phyloP scores from a whole-genome alignment of 306 rosid genomes.

The Inga oerstediana region DNA sequence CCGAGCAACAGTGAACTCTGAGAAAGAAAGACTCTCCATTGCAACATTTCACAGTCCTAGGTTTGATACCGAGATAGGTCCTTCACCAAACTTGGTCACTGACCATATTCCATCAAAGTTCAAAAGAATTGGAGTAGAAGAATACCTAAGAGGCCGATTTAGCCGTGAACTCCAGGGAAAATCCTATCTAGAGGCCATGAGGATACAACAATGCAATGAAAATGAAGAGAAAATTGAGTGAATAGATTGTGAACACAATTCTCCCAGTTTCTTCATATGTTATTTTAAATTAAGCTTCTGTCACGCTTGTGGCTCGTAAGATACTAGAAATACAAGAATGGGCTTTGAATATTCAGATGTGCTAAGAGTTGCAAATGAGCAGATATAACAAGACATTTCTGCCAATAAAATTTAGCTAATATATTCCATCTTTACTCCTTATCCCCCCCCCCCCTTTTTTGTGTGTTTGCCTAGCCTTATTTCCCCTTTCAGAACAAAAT shows the following conservation, averaged over 20 bases:
- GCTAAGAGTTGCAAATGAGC: background rate
- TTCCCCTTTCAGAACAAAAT: background rate
- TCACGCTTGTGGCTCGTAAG: background rate
- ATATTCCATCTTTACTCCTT: background rate
- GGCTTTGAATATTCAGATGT: background rate
- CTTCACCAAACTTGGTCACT: slow-evolving; percentile 45
- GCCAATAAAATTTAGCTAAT: background rate
- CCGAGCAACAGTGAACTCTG: slow-evolving; percentile 39
- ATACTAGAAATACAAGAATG: background rate
- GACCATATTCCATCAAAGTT: slow-evolving; percentile 42
- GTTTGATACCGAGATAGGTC: slow-evolving; percentile 40
- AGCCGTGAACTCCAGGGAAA: slow-evolving; percentile 46
- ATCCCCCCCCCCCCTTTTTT: background rate
- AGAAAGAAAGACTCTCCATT: slow-evolving; percentile 45
- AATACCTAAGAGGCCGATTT: slow-evolving; percentile 32
- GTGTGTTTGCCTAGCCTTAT: background rate
- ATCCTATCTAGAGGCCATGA: slow-evolving; percentile 35
- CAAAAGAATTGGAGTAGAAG: slow-evolving; percentile 28
- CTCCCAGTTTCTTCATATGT: background rate
- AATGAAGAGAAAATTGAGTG: background rate
- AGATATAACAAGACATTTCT: background rate
- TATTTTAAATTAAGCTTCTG: background rate
- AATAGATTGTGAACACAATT: background rate
- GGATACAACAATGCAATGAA: slow-evolving; percentile 11
- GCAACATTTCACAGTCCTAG: slow-evolving; percentile 41